Percentiles rank a stretch among this genome's conserved stretches.
Conservation (phyloP, 2,329 filamentous ascomycete genomes). For the Graphilbum ipis-grandicollis region DNA sequence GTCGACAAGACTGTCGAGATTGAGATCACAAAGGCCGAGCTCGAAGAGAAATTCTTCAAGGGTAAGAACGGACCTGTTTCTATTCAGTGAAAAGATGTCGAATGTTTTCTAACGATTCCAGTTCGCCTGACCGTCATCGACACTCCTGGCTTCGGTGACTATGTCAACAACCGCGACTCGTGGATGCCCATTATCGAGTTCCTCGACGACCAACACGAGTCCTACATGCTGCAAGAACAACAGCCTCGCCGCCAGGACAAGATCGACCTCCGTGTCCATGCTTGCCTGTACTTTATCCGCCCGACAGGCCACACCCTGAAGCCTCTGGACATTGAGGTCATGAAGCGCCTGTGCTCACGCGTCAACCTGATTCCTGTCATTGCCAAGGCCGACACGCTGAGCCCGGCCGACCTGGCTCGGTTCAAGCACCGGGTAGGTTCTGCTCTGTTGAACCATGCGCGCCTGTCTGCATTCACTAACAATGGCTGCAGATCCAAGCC, state of each 20-base stretch:
- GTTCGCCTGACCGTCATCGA: constrained; percentile 98
- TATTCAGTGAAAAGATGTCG: no score
- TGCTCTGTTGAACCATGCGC: no score
- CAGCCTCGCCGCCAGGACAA: constrained; percentile 96
- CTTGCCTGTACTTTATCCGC: constrained; percentile 97
- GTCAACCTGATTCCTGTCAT: constrained; percentile 98
- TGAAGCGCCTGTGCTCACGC: constrained; percentile 96
- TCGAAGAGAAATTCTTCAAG: constrained; percentile 99
- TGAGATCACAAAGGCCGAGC: constrained; percentile 97
- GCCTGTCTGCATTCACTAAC: no score
- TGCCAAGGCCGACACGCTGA: constrained; percentile 95
- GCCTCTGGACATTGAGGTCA: constrained; percentile 97
- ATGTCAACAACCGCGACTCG: constrained; percentile 99
- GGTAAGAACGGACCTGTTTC: constrained; percentile 41
- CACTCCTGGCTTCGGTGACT: constrained; percentile 97
- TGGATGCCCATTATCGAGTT: constrained; percentile 99
- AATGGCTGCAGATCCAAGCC: constrained; percentile 74
- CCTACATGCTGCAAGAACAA: constrained; percentile 99
- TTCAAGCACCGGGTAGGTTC: constrained; percentile 74
- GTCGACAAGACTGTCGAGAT: constrained; percentile 99
- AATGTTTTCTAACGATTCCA: no score
- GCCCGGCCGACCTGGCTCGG: constrained; percentile 72
- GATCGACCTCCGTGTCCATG: constrained; percentile 97
- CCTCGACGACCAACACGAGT: constrained; percentile 99
- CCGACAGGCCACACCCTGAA: constrained; percentile 97